phyloP scores from a whole-genome alignment of 2,329 filamentous ascomycete genomes.

The Fusarium sp. region DNA sequence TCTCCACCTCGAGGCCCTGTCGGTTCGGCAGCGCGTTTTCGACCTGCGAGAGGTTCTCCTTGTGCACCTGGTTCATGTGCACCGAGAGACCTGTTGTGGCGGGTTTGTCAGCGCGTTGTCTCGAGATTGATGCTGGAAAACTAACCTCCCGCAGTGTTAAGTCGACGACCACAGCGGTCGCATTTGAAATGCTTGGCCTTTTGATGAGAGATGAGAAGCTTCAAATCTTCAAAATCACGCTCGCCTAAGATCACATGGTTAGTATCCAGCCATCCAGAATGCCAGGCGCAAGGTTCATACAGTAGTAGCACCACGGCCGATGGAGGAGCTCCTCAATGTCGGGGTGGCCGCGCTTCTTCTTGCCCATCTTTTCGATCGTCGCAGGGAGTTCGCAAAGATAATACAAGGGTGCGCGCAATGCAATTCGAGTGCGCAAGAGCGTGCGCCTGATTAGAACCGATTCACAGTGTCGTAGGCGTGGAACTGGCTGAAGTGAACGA shows the following conservation, averaged over 20 bases:
- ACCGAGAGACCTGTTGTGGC: constrained; percentile 77
- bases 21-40: constrained; percentile 92
- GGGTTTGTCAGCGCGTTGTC: constrained; percentile 23
- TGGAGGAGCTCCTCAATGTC: constrained; percentile 86
- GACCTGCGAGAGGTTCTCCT: constrained; percentile 84
- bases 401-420: constrained; percentile 14
- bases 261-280: constrained; percentile 36
- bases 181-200: constrained; percentile 99
- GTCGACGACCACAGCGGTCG: constrained; percentile 82
- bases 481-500: constrained; percentile 31
- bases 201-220: constrained; percentile 95
- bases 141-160: constrained; percentile 94
- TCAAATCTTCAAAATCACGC: constrained; percentile 96
- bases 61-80: constrained; percentile 98
- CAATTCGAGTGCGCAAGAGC: constrained; percentile 19
- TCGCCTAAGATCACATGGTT: constrained; percentile 63
- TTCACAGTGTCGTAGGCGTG: constrained; percentile 35
- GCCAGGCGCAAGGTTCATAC: constrained; percentile 53
- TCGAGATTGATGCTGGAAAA: background rate
- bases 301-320: constrained; percentile 98
- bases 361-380: constrained; percentile 67
- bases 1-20: constrained; percentile 86
- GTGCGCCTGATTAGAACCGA: constrained; percentile 29
- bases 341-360: constrained; percentile 87
- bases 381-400: background rate